Base-by-base conservation (phyloP, 202 grass and related monocot species). In the Bolboschoenoplectus hybrid region DNA sequence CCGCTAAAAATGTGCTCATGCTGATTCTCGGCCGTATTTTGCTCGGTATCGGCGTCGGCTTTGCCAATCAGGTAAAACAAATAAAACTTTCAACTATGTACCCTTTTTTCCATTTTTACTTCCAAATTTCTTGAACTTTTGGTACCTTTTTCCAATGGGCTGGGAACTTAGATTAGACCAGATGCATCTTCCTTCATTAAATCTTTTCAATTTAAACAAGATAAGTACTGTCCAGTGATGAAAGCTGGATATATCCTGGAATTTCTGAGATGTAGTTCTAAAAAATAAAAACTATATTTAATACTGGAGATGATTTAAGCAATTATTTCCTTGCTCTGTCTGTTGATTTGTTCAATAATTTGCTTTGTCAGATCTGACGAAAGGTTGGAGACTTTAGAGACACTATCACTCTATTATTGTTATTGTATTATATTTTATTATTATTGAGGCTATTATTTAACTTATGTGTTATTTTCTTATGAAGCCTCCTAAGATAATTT, bases 11-110 rank as follows among this genome's bases (percentile, higher is more conserved):
- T 63, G 86, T 98, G 0, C 9, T 89, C 53, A 92, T 91, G 91
- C 96, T 98, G 77, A 98, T 98, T 84, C 82, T 98, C 53, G 96
- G 96, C 10, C 96, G 96, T 79, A 94, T 98, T 46, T 92, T 98
- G 50, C 96, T 98, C 58, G 96, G 96, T 71, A 58, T 98, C 69
- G 96, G 96, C 67, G 93, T 98, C 36, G 96, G 96, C 7, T 98
- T 98, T 66, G 96, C 96, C 11, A 98, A 98, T 88, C 97, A 92
- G 91, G 93, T 94, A 87, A 53, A 40, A 45, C 8, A 34, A 64
- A 43, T 62, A 26, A 26, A 26, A 26, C 26, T 38, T 36, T 34
- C 1, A 72, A 76, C 32, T 3, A 4, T 78, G 56, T 78, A 76
- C 13, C 34, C 4, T 6, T 46, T 34, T n/a, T 83, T 62, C 26